A percentile compares a stretch with the other conserved stretches of the same genome.
phyloP scores from a whole-genome alignment of 495 filamentous ascomycete genomes.

The Trichoderma virens region DNA sequence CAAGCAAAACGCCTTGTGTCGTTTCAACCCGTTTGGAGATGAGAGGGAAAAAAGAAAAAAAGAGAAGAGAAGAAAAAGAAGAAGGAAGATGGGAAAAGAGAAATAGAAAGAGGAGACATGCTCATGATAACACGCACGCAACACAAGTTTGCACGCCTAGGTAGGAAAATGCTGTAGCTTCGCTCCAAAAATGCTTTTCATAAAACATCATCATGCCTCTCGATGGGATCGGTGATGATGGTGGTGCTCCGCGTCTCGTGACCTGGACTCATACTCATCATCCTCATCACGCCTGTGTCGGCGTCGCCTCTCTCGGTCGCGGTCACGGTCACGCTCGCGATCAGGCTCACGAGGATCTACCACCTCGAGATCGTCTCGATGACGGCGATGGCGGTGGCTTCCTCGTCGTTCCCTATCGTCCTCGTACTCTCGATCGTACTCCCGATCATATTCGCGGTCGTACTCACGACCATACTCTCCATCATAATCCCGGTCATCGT shows the following conservation, averaged over 20 bases:
- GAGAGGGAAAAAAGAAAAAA: neutral
- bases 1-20: neutral
- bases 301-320: slow-evolving; percentile 14
- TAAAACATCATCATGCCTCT: slow-evolving; percentile 4
- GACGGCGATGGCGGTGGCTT: slow-evolving; percentile 24
- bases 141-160: neutral
- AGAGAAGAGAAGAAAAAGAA: neutral
- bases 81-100: neutral
- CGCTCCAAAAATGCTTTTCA: slow-evolving; percentile 5
- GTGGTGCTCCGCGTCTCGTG: slow-evolving; percentile 8
- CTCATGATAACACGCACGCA: neutral
- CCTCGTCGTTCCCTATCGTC: slow-evolving; percentile 24
- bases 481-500: slow-evolving; percentile 21
- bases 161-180: neutral
- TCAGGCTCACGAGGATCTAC: slow-evolving; percentile 14
- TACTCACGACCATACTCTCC: slow-evolving; percentile 27
- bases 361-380: slow-evolving; percentile 15
- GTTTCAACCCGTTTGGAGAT: neutral
- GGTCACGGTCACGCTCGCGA: slow-evolving; percentile 18
- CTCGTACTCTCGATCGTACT: slow-evolving; percentile 20
- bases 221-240: slow-evolving; percentile 15
- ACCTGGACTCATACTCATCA: slow-evolving; percentile 14
- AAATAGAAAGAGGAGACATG: neutral
- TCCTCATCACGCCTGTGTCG: slow-evolving; percentile 16
- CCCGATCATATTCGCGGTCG: slow-evolving; percentile 16